A percentile compares a stretch with the other conserved stretches of the same genome.
Conservation (phyloP, 495 filamentous ascomycete genomes). For the Neurospora sublineolata region DNA sequence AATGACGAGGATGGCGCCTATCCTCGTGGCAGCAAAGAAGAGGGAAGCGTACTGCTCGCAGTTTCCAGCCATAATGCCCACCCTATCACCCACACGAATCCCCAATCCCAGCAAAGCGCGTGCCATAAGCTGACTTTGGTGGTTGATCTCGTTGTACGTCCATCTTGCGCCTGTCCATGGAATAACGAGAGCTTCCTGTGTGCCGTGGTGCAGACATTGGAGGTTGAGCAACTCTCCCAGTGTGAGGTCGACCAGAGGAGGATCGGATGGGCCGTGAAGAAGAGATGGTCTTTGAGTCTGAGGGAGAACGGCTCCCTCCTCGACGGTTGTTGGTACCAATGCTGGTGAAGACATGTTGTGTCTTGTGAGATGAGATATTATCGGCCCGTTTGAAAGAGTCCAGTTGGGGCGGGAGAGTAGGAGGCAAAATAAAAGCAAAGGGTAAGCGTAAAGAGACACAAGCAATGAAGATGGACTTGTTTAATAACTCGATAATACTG, state of each 20-base stretch:
- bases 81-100: slow-evolving; percentile 49
- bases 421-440: background rate
- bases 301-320: slow-evolving; percentile 16
- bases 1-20: slow-evolving; percentile 58
- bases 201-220: slow-evolving; percentile 49
- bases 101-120: slow-evolving; percentile 47
- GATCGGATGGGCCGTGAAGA: slow-evolving; percentile 48
- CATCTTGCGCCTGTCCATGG: slow-evolving; percentile 55
- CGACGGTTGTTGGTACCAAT: slow-evolving; percentile 6
- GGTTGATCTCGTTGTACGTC: slow-evolving; percentile 54
- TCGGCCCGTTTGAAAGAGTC: background rate
- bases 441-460: background rate
- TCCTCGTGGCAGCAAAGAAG: slow-evolving; percentile 54
- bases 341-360: slow-evolving; percentile 10
- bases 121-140: slow-evolving; percentile 47
- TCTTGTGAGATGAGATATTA: background rate
- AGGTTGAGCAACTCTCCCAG: slow-evolving; percentile 50
- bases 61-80: slow-evolving; percentile 62
- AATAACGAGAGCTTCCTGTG: slow-evolving; percentile 50
- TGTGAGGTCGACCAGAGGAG: slow-evolving; percentile 48
- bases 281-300: slow-evolving; percentile 35
- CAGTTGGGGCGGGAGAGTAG: background rate
- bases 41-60: slow-evolving; percentile 58
- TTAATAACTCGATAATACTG: background rate
- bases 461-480: background rate